These are phyloP conservation scores for Botryotinia calthae DNA, from an alignment of 2,329 filamentous ascomycete species.

Conservation along the genomic window DNA sequence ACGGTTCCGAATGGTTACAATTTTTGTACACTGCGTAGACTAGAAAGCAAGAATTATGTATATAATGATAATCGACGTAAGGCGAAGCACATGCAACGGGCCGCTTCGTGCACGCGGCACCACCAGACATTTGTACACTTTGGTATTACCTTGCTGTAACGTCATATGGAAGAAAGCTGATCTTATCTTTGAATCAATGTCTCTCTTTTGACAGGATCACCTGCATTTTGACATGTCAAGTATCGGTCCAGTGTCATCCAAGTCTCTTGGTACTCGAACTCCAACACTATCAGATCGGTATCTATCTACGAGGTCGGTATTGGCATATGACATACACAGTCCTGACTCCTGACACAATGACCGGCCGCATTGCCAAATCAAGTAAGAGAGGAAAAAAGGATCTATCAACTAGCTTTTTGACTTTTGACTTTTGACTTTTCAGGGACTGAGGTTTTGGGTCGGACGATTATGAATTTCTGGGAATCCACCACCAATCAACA, in stretches of 20 bases:
- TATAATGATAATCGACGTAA: background rate
- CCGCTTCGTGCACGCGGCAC: slow-evolving; percentile 10
- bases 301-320: background rate
- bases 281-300: background rate
- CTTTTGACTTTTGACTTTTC: background rate
- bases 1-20: background rate
- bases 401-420: background rate
- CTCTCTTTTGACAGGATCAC: background rate
- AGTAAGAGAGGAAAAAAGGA: background rate
- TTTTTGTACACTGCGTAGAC: background rate
- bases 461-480: background rate
- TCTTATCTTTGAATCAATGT: background rate
- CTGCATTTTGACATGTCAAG: background rate
- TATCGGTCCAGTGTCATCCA: background rate
- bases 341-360: background rate
- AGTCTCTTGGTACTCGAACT: background rate
- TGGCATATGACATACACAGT: background rate
- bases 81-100: slow-evolving; percentile 8
- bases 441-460: background rate
- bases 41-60: background rate
- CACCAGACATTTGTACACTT: background rate
- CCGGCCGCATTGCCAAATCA: background rate
- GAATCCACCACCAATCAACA: background rate
- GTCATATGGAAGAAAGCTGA: background rate
- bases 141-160: background rate